phyloP scores from a whole-genome alignment of 768 basidiomycete species.

The Mycena amicta region DNA sequence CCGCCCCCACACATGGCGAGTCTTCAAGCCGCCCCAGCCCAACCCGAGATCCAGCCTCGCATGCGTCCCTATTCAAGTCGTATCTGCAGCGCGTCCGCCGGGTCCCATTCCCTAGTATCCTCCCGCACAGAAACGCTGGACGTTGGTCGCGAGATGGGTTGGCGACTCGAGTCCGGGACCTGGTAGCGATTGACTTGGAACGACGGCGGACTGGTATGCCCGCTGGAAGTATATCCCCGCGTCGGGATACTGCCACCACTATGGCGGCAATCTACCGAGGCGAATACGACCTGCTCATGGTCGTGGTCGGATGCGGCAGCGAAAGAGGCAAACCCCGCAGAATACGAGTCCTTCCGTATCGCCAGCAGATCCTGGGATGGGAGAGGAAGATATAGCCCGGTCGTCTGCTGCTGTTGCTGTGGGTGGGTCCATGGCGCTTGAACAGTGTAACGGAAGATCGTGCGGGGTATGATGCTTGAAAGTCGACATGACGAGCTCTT shows the following conservation, averaged over 20 bases:
- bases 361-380: conserved; percentile 25
- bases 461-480: too few species aligned
- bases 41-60: conserved; percentile 71
- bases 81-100: too few species aligned
- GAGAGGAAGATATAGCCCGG: conserved; percentile 9
- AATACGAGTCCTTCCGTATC: conserved; percentile 38
- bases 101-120: conserved; percentile 44
- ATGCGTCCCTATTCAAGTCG: conserved; percentile 75
- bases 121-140: conserved; percentile 40
- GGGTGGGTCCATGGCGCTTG: too few species aligned
- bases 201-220: conserved; percentile 38
- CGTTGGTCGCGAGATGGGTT: conserved; percentile 52
- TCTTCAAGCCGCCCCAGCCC: conserved; percentile 1
- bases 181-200: conserved; percentile 43
- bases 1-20: too few species aligned
- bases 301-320: too few species aligned
- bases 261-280: too few species aligned
- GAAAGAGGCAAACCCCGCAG: too few species aligned
- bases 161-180: conserved; percentile 42
- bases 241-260: conserved; percentile 42
- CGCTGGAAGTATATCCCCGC: conserved; percentile 46
- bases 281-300: conserved; percentile 33
- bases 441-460: too few species aligned
- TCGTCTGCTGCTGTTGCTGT: conserved; percentile 23
- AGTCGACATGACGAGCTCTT: too few species aligned